phyloP scores from a whole-genome alignment of 2,329 filamentous ascomycete species.

The Fusarium scirpi region DNA sequence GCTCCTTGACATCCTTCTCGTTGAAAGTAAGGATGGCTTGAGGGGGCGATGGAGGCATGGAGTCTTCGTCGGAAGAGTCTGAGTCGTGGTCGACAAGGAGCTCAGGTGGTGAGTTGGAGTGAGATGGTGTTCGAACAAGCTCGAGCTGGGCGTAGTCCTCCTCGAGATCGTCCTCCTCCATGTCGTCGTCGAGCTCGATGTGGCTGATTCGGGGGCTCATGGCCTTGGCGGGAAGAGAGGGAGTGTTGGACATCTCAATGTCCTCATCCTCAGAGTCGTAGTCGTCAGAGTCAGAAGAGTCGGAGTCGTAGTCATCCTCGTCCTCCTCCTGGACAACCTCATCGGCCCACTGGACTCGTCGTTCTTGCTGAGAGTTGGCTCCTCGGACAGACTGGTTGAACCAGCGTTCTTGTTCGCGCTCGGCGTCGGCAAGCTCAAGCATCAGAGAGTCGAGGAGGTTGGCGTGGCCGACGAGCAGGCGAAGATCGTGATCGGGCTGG shows the following conservation, averaged over 20 bases:
- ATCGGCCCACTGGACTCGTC: constrained; percentile 90
- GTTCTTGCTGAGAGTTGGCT: constrained; percentile 69
- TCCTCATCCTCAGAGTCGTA: constrained; percentile 69
- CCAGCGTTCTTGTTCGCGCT: constrained; percentile 95
- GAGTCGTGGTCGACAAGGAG: constrained; percentile 73
- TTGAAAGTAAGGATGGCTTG: constrained; percentile 69
- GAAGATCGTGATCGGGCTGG: constrained; percentile 91
- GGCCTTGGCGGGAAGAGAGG: constrained; percentile 58
- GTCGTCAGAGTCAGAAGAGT: constrained; percentile 64
- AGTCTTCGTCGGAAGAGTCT: constrained; percentile 80
- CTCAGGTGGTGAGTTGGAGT: constrained; percentile 75
- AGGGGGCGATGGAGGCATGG: constrained; percentile 79
- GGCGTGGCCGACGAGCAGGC: constrained; percentile 95
- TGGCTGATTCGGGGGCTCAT: constrained; percentile 52
- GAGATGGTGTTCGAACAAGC: constrained; percentile 76
- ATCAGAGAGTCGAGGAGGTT: constrained; percentile 97
- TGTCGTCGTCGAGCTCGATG: constrained; percentile 57
- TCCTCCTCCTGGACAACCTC: constrained; percentile 80
- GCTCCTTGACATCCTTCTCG: constrained; percentile 64
- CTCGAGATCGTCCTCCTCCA: constrained; percentile 67
- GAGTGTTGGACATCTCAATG: constrained; percentile 64
- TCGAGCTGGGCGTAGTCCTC: constrained; percentile 75
- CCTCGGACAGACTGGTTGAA: constrained; percentile 95
- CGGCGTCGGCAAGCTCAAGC: constrained; percentile 90
- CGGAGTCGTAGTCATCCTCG: constrained; percentile 75